These are phyloP conservation scores for Ostreobium quekettii DNA, from an alignment of 139 green algal genomes.

Conservation along the genomic window DNA sequence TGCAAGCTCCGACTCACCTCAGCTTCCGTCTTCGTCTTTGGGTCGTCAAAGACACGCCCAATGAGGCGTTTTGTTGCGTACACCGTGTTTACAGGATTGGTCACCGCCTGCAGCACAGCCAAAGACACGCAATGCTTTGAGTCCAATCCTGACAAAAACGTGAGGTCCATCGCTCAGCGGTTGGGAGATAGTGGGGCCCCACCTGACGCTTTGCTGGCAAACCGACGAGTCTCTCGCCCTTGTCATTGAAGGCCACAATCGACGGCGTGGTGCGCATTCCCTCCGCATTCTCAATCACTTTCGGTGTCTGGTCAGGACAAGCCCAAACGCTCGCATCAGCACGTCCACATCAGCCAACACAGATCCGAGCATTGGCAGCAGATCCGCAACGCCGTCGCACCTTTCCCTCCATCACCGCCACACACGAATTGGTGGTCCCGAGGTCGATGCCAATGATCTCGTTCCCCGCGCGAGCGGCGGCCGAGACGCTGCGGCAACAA, in stretches of 20 bases:
- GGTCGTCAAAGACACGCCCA: constrained; percentile 82
- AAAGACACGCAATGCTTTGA: too few relatives aligned
- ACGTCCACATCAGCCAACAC: background rate
- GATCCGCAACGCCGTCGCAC: constrained; percentile 32
- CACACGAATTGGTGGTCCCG: constrained; percentile 98
- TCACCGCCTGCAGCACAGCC: constrained; percentile 97
- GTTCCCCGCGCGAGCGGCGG: constrained; percentile 29
- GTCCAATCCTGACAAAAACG: too few relatives aligned
- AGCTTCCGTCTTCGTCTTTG: constrained; percentile 84
- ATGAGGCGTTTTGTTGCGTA: constrained; percentile 98
- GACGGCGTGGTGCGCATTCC: constrained; percentile 93
- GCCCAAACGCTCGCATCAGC: background rate
- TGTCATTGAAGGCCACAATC: constrained; percentile 94
- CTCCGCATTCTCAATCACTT: constrained; percentile 98
- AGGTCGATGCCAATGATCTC: constrained; percentile 99
- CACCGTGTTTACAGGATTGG: constrained; percentile 94
- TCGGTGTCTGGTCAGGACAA: constrained; percentile 47
- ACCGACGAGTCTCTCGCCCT: constrained; percentile 89
- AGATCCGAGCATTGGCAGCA: background rate
- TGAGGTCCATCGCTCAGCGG: too few relatives aligned
- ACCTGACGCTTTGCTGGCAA: constrained; percentile 93
- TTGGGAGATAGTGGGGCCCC: too few relatives aligned
- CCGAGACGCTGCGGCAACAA: constrained; percentile 42
- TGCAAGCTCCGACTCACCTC: constrained; percentile 65
- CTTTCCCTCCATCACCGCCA: constrained; percentile 99